Evolutionary conservation across 2,329 filamentous ascomycete genomes (phyloP).

Genomic region (Colletotrichum sp.): DNA sequence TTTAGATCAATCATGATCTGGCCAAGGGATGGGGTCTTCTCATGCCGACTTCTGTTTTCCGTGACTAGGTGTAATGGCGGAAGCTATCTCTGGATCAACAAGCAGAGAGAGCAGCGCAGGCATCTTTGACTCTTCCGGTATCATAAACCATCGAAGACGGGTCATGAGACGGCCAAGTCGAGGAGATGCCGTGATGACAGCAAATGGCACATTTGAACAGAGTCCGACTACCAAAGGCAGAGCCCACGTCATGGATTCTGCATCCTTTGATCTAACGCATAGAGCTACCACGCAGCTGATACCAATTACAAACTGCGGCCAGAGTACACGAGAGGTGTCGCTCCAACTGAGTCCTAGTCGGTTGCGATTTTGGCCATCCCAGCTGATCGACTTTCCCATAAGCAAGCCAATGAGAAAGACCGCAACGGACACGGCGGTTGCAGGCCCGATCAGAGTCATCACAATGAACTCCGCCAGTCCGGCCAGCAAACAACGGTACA

Average conservation of each 20-base stretch:
- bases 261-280: not conserved
- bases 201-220: not conserved
- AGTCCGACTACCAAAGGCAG: not conserved
- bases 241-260: not conserved
- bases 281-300: not conserved
- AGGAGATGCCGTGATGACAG: not conserved
- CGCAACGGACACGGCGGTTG: not conserved
- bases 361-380: not conserved
- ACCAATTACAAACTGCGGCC: not conserved
- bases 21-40: fast-evolving
- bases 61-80: no score
- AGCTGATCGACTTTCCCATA: not conserved
- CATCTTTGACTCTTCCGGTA: not conserved
- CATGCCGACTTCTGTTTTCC: not conserved
- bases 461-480: not conserved
- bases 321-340: not conserved
- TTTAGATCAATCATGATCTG: fast-evolving
- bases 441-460: not conserved
- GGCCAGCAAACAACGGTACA: not conserved
- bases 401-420: not conserved
- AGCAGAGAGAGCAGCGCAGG: not conserved
- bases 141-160: not conserved
- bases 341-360: not conserved
- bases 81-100: not conserved
- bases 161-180: not conserved